Conservation (phyloP, 176 grass and related monocot species). For the Thinopyrum elongatum region DNA sequence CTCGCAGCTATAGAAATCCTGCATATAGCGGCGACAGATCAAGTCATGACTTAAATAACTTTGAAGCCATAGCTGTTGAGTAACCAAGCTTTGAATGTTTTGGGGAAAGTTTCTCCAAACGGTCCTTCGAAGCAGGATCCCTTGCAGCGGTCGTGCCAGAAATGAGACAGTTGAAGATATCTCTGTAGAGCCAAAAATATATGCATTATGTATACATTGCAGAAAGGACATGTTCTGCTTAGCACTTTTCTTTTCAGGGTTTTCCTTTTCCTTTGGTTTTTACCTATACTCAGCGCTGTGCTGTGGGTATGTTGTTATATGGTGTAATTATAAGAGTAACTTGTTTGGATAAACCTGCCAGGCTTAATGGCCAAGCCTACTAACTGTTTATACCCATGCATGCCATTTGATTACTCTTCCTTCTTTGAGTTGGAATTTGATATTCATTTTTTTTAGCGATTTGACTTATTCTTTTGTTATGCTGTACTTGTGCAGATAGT, state of each 20-base stretch:
- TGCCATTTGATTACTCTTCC: neutral
- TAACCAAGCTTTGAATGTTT: constrained; percentile 74
- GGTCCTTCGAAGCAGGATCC: constrained; percentile 28
- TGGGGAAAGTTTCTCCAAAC: constrained; percentile 60
- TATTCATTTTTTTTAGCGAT: neutral
- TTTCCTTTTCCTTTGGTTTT: neutral
- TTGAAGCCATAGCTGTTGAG: too few relatives aligned
- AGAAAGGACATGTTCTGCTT: constrained; percentile 6
- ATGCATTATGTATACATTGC: constrained; percentile 13
- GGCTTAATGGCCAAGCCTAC: neutral
- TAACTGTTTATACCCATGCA: neutral
- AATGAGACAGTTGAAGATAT: constrained; percentile 1
- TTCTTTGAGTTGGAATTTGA: too few relatives aligned
- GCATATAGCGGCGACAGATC: too few relatives aligned
- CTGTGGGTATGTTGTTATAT: constrained; percentile 5
- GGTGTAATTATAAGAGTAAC: constrained; percentile 31
- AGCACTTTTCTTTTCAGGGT: neutral
- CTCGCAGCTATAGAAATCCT: too few relatives aligned
- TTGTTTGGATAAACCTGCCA: neutral
- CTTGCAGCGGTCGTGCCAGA: constrained; percentile 17
- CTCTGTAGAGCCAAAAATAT: neutral
- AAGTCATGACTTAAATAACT: too few relatives aligned
- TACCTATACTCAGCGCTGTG: neutral
- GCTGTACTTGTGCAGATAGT: neutral
- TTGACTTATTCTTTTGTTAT: neutral